Base-by-base conservation (phyloP, 495 filamentous ascomycete genomes). In the Lasiosphaeria hispida region DNA sequence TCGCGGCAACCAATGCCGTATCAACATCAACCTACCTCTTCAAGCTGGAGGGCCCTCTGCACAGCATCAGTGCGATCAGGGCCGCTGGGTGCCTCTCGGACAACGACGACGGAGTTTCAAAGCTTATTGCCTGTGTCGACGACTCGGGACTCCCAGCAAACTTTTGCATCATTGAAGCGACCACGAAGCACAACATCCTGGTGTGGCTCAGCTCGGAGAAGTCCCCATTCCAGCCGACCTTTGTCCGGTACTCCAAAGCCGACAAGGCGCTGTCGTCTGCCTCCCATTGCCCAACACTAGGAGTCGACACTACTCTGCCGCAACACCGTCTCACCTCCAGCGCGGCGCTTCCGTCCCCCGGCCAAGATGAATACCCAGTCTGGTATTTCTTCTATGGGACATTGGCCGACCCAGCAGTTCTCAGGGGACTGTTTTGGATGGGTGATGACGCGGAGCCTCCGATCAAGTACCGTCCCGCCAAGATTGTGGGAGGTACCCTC, bases 351-450 rank as follows among this genome's bases (percentile, higher is more conserved):
- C 48, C 17, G 43, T 15, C 1, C 3, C 66, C 69, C 1, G 37
- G 36, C 1, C 71, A 75, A 43, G 56, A 75, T 35, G 49, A 77
- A 39, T 30, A 30, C n/a, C 77, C 73, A 0, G 73, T 80, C 0
- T 76, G 66, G 70, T 76, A 74, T 48, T 77, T 77, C 59, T 69
- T 77, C 50, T 78, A 77, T 42, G 73, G 71, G 6, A 72, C 61
- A 6, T 62, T 76, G 3, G 66, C 62, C 0, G 62, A 71, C 38
- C 48, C 63, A 4, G 48, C 43, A 0, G 54, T 73, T 5, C 64
- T 77, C 5, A 51, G 42, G 5, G 48, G 59, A 8, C 55, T n/a
- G n/a, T 66, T 7, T 43, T 76, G 1, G 53, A 53, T 52, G 11
- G 52, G 54, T 3, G 35, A 49, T 15, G 41, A 63, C 23, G 23